Conservation (phyloP, 495 filamentous ascomycete genomes). For the Baudoinia panamericana region DNA sequence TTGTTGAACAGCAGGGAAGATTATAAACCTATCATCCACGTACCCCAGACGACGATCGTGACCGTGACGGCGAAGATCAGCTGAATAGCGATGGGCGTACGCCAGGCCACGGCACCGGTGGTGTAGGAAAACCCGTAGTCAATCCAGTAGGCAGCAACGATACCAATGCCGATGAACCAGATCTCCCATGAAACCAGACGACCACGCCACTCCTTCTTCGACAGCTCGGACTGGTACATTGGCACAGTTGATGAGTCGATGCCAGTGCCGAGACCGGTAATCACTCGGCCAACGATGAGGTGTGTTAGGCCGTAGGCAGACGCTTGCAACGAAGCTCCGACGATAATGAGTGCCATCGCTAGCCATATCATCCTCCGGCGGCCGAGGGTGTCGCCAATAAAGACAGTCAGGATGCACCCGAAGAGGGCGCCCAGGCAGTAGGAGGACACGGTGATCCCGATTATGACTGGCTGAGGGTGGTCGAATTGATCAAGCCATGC, state of each 20-base stretch:
- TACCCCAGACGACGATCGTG: conserved; percentile 23
- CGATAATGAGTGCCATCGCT: conserved; percentile 10
- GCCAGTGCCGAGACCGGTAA: conserved; percentile 14
- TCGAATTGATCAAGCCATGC: conserved; percentile 33
- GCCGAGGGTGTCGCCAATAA: conserved; percentile 22
- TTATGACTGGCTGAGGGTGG: conserved; percentile 13
- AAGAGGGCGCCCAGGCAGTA: conserved; percentile 1
- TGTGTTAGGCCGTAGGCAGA: conserved; percentile 12
- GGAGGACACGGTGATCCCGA: conserved; percentile 7
- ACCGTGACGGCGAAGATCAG: conserved; percentile 19
- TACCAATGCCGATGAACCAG: conserved; percentile 15
- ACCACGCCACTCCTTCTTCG: conserved; percentile 8
- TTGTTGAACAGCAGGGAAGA: conserved; percentile 14
- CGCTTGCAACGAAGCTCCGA: conserved; percentile 15
- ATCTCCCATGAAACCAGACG: conserved; percentile 11
- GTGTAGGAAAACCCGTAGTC: conserved; percentile 16
- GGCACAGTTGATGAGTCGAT: conserved; percentile 11
- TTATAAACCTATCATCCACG: too few species aligned
- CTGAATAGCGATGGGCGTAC: conserved; percentile 14
- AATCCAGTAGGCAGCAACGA: conserved; percentile 17
- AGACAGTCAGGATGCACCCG: conserved; percentile 23
- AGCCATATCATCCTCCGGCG: conserved; percentile 23
- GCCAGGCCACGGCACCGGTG: conserved; percentile 11
- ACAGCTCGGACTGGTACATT: conserved; percentile 13
- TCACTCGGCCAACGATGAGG: conserved; percentile 12